Evolutionary conservation across 2,329 filamentous ascomycete species (phyloP), one percentile per base, ranked within the genome.

Genomic region (Penicillium sp.): DNA sequence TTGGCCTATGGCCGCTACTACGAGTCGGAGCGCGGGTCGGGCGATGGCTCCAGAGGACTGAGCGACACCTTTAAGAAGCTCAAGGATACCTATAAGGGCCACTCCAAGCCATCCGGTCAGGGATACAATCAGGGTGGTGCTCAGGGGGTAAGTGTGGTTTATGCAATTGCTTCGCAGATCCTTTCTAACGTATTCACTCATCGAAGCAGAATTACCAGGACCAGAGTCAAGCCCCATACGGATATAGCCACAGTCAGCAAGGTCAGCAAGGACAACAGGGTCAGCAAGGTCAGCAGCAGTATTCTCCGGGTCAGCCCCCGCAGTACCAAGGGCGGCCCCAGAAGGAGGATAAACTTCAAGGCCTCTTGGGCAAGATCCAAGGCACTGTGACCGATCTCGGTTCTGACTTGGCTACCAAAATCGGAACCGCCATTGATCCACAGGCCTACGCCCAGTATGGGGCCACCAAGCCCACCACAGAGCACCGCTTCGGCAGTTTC

Each of bases 401-500:
- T 47, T 74, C 75, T 28, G 82, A 83, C 42, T 70, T 85, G 43
- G 84, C 83, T 48, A 78, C 82, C 50, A 78, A 79, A 53, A 66
- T 84, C 41, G 77, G 79, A 50, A 79, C 73, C 28, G 76, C 78
- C 45, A 75, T 81, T 22, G 77, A 82, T 42, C 76, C 76, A n/a
- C 79, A 83, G 65, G 79, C 72, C 1, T 81, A 82, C 68, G 79
- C 76, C 28, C 73, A 81, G 63, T 76, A 75, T 65, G 78, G 71
- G 56, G 73, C 69, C 43, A 69, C 69, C 50, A 77, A 73, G 31
- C 67, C 69, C n/a, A 67, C 64, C 37, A 48, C 82, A 38, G 70
- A 82, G 60, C 78, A 86, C 64, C 80, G 84, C 55, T 86, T 82
- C 69, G 76, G 81, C 51, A 85, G 83, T 60, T 96, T 96, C 78